Conservation (phyloP, 1,139 yeast genomes). For the Ogataea hybrid region DNA sequence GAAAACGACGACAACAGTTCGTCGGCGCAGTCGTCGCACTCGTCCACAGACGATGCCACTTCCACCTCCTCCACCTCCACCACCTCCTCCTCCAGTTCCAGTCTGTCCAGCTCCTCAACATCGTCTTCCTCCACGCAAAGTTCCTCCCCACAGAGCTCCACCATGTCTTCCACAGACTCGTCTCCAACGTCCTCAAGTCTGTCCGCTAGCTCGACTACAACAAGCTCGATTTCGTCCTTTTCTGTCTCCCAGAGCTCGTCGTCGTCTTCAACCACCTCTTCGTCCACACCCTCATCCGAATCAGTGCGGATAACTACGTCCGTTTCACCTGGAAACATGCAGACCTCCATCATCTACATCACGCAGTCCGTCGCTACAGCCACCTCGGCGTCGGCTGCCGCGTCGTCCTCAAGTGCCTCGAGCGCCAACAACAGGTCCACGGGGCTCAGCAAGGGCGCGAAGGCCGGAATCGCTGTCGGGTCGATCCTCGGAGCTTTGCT, state of each 20-base stretch:
- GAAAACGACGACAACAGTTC: slow-evolving; percentile 24
- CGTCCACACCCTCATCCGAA: slow-evolving; percentile 20
- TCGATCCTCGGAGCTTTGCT: slow-evolving; percentile 49
- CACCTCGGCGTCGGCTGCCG: slow-evolving; percentile 21
- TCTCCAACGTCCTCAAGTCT: slow-evolving; percentile 2
- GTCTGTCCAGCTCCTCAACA: not conserved
- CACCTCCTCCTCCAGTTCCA: slow-evolving; percentile 2
- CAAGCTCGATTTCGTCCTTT: slow-evolving; percentile 2
- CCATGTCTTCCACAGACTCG: slow-evolving; percentile 21
- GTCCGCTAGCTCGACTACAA: slow-evolving; percentile 1
- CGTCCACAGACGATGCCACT: not conserved
- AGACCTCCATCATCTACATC: slow-evolving; percentile 15
- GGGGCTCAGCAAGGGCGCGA: slow-evolving; percentile 46
- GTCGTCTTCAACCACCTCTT: slow-evolving; percentile 23
- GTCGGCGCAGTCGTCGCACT: not conserved
- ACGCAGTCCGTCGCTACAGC: slow-evolving; percentile 23
- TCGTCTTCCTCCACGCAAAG: slow-evolving; percentile 16
- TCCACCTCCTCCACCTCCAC: not conserved
- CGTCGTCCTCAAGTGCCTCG: slow-evolving; percentile 23
- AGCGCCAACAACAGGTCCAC: slow-evolving; percentile 14
- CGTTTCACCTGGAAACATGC: slow-evolving; percentile 27
- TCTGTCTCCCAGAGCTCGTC: slow-evolving; percentile 15
- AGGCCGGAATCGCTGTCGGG: slow-evolving; percentile 74
- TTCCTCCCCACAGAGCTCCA: slow-evolving; percentile 20
- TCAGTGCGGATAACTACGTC: slow-evolving; percentile 29